Percentiles rank a stretch among this genome's conserved stretches.
Conservation (phyloP, 2,329 filamentous ascomycete genomes). For the Mycosphaerelloides madeirae region DNA sequence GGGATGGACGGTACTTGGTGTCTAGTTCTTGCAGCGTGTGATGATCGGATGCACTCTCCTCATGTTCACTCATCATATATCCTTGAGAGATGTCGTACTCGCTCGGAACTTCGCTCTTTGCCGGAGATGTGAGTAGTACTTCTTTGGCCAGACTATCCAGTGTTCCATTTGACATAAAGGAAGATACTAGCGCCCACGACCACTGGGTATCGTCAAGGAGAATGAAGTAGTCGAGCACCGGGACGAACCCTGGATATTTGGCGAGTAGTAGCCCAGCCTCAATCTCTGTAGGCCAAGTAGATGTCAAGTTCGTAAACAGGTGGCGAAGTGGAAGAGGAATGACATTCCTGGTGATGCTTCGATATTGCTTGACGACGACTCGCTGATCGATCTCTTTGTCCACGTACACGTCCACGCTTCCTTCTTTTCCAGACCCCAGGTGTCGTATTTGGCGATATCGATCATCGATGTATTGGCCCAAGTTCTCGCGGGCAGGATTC, state of each 20-base stretch:
- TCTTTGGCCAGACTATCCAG: conserved; percentile 10
- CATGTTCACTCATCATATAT: too few species aligned
- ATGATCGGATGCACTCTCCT: conserved; percentile 1
- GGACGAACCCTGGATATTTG: conserved; percentile 6
- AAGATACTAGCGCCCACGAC: conserved; percentile 17
- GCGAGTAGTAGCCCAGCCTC: conserved; percentile 13
- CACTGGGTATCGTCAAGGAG: conserved; percentile 4
- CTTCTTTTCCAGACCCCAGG: conserved; percentile 17
- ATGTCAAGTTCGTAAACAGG: conserved; percentile 6
- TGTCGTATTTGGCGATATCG: conserved; percentile 9
- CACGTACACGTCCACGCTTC: conserved; percentile 12
- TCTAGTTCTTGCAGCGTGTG: conserved; percentile 22
- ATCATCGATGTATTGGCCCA: conserved; percentile 10
- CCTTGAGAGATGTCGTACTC: too few species aligned
- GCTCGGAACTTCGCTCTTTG: too few species aligned
- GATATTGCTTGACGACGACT: conserved; percentile 17
- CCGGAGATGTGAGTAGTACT: too few species aligned
- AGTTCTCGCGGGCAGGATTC: conserved; percentile 7
- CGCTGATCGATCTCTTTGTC: conserved; percentile 7
- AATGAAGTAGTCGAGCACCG: conserved; percentile 18
- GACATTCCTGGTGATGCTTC: conserved; percentile 5
- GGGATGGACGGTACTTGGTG: conserved; percentile 26
- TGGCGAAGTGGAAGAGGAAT: conserved; percentile 1
- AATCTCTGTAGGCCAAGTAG: conserved; percentile 19
- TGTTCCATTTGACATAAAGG: conserved; percentile 12